These are phyloP conservation scores for Arctium minus DNA, from an alignment of 129 eudicot genomes.

Conservation along the genomic window DNA sequence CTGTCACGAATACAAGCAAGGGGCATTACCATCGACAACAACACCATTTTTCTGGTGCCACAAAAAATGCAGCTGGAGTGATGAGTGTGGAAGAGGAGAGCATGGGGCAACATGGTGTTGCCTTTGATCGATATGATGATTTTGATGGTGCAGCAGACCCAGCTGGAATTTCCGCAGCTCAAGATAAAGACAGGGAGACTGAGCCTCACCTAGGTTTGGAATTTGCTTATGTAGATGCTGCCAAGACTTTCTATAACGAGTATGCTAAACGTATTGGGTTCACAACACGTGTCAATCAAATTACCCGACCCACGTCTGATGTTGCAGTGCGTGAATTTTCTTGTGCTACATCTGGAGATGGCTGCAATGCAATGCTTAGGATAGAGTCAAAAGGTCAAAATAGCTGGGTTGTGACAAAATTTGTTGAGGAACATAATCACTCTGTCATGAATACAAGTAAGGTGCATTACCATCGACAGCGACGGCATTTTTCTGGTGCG, in stretches of 20 bases:
- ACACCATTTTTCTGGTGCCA: constrained; percentile 44
- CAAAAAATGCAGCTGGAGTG: constrained; percentile 33
- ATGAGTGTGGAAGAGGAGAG: constrained; percentile 42
- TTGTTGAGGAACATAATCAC: constrained; percentile 61
- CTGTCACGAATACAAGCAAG: constrained; percentile 28
- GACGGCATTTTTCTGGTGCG: constrained; percentile 46
- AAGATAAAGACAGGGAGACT: constrained; percentile 32
- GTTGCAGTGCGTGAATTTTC: constrained; percentile 33
- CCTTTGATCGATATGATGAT: constrained; percentile 47
- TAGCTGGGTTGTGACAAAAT: constrained; percentile 59
- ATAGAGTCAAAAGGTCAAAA: constrained; percentile 43
- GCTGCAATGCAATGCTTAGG: constrained; percentile 65
- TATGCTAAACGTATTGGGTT: constrained; percentile 74
- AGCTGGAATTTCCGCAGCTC: constrained; percentile 30
- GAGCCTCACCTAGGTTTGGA: constrained; percentile 73
- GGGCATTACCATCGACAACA: constrained; percentile 41
- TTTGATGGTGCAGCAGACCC: constrained; percentile 38
- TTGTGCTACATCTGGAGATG: constrained; percentile 48
- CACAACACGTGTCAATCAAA: constrained; percentile 36
- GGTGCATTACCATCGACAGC: constrained; percentile 40
- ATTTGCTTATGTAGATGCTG: constrained; percentile 65
- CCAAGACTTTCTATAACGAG: constrained; percentile 58
- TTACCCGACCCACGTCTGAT: constrained; percentile 31
- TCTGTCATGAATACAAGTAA: constrained; percentile 28
- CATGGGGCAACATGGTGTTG: constrained; percentile 52